Percentiles rank a stretch among this genome's conserved stretches.
These are phyloP conservation scores for Perkinsus olseni DNA, from an alignment of 169 alveolate species.

Conservation along the genomic window DNA sequence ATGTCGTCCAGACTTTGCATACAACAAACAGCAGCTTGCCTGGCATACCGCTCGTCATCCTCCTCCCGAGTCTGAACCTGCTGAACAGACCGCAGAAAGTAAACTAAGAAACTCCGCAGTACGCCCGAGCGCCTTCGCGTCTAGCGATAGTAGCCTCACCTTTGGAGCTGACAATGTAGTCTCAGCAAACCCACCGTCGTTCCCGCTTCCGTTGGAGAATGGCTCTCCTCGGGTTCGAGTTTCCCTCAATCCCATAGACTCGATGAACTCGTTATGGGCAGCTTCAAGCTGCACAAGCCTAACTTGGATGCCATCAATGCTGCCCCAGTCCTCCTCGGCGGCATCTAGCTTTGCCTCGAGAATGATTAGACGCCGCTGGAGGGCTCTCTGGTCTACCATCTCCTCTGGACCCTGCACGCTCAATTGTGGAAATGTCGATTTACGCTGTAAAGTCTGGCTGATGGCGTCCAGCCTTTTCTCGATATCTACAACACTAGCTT, in stretches of 20 bases:
- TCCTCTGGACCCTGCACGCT: background rate
- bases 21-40: background rate
- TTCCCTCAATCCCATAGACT: background rate
- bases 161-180: too few species aligned
- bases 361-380: background rate
- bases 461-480: background rate
- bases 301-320: background rate
- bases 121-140: too few species aligned
- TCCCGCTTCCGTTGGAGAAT: too few species aligned
- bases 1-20: background rate
- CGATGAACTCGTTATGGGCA: background rate
- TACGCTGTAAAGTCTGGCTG: background rate
- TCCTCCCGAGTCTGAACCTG: background rate
- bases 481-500: background rate
- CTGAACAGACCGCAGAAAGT: background rate
- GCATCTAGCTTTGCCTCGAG: background rate
- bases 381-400: background rate
- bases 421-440: background rate
- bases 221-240: too few species aligned
- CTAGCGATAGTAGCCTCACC: too few species aligned
- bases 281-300: background rate
- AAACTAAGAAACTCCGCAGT: background rate
- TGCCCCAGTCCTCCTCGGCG: background rate
- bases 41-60: background rate
- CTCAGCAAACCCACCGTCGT: too few species aligned